Evolutionary conservation across 345 rosid species (phyloP).

Genomic region (Salix suchowensis): DNA sequence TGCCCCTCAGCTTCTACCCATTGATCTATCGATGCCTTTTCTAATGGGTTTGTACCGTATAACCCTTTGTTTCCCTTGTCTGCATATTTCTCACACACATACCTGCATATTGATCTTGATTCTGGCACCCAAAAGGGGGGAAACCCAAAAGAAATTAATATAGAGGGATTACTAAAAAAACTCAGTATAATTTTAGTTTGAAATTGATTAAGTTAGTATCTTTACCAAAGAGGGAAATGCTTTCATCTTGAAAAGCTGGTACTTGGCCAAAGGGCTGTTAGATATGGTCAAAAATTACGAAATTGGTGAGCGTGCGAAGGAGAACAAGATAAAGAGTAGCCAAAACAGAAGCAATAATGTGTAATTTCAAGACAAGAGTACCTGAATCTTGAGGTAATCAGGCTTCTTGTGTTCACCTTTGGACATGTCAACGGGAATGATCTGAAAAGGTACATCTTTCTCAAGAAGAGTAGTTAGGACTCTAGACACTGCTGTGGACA

Average conservation of each 20-base stretch:
- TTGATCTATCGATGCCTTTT: conserved; percentile 70
- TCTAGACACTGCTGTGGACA: conserved; percentile 62
- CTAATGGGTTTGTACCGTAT: conserved; percentile 48
- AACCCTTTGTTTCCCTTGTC: conserved; percentile 49
- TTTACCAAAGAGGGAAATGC: conserved; percentile 56
- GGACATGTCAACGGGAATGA: conserved; percentile 47
- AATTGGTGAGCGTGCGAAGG: neutral
- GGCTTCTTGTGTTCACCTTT: conserved; percentile 65
- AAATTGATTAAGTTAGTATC: neutral
- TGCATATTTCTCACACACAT: conserved; percentile 47
- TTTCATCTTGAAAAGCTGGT: conserved; percentile 61
- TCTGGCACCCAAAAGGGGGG: conserved; percentile 21
- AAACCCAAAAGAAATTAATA: neutral
- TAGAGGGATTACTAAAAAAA: neutral
- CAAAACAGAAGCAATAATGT: neutral
- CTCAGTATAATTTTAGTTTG: neutral
- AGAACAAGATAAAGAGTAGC: neutral
- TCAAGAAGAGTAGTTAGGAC: conserved; percentile 55
- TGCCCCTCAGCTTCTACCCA: conserved; percentile 75
- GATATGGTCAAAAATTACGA: neutral
- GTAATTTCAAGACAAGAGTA: neutral
- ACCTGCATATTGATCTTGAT: conserved; percentile 60
- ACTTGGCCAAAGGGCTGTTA: conserved; percentile 75
- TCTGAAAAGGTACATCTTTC: conserved; percentile 62
- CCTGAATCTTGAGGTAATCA: conserved; percentile 61